These are phyloP conservation scores for Exidia glandulosa DNA, from an alignment of 768 basidiomycete species.

Conservation along the genomic window DNA sequence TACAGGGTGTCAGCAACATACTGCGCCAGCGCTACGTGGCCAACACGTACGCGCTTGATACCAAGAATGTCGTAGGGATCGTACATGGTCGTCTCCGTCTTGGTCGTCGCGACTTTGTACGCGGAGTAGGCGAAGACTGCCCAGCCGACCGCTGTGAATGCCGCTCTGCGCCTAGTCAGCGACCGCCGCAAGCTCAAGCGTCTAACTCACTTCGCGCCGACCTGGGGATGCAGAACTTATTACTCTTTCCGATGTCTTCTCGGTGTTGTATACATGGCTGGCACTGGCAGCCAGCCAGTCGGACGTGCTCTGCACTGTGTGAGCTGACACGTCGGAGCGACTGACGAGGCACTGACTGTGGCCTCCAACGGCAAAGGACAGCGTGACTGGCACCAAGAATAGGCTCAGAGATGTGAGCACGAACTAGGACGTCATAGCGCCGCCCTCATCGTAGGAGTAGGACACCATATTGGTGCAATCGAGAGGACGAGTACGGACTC, in stretches of 20 bases:
- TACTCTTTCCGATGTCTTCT: conserved; percentile 32
- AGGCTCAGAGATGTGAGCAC: conserved; percentile 80
- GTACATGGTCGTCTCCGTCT: conserved; percentile 62
- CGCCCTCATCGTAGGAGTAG: conserved; percentile 78
- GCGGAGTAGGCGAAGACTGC: conserved; percentile 50
- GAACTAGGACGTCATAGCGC: conserved; percentile 84
- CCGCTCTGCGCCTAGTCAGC: conserved; percentile 24
- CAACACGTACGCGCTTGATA: conserved; percentile 46
- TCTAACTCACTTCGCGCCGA: conserved; percentile 40
- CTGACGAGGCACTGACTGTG: conserved; percentile 1
- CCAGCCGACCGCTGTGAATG: conserved; percentile 69
- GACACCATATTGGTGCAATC: conserved; percentile 44
- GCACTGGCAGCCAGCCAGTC: conserved; percentile 47
- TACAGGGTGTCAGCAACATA: conserved; percentile 17
- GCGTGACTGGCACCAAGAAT: conserved; percentile 66
- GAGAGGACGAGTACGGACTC: background rate
- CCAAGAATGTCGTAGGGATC: conserved; percentile 92
- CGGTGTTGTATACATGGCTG: conserved; percentile 47
- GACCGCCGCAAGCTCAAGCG: background rate
- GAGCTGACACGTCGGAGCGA: conserved; percentile 6
- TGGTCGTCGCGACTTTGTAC: conserved; percentile 49
- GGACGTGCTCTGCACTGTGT: conserved; percentile 26
- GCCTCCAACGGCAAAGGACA: conserved; percentile 18
- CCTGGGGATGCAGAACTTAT: conserved; percentile 35
- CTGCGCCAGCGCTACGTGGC: too few relatives aligned